phyloP scores from a whole-genome alignment of 768 basidiomycete genomes.

The Pulveroboletus sp. region DNA sequence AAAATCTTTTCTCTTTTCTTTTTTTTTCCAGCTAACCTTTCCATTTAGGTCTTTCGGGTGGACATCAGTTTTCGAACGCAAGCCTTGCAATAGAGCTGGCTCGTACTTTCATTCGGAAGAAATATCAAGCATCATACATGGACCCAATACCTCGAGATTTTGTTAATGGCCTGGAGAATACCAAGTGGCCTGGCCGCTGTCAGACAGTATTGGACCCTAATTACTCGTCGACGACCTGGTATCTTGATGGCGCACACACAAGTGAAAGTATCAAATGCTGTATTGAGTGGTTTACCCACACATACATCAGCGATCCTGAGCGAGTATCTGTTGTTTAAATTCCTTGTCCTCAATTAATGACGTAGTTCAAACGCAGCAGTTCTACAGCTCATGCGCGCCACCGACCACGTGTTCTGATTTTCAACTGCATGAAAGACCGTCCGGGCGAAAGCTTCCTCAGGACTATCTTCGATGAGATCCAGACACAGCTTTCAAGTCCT shows the following conservation, averaged over 20 bases:
- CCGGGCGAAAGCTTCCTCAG: slow-evolving; percentile 70
- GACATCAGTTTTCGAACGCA: slow-evolving; percentile 86
- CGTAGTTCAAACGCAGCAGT: neutral
- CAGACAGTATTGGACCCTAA: slow-evolving; percentile 70
- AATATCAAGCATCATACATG: slow-evolving; percentile 13
- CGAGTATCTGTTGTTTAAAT: slow-evolving; percentile 11
- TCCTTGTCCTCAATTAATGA: slow-evolving; percentile 3
- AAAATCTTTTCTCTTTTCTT: neutral
- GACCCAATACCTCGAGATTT: slow-evolving; percentile 47
- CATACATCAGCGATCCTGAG: slow-evolving; percentile 44
- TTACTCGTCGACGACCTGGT: slow-evolving; percentile 63
- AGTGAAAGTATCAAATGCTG: slow-evolving; percentile 84
- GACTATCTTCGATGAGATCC: slow-evolving; percentile 50
- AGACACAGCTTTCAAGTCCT: slow-evolving; percentile 41
- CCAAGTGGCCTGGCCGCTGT: slow-evolving; percentile 94
- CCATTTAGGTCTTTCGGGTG: slow-evolving; percentile 69
- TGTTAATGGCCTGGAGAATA: slow-evolving; percentile 55
- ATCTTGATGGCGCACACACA: slow-evolving; percentile 94
- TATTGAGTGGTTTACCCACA: slow-evolving; percentile 80
- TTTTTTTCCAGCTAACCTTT: slow-evolving; percentile 5
- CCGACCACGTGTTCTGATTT: slow-evolving; percentile 63
- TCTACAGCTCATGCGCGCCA: slow-evolving; percentile 18
- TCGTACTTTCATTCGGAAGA: slow-evolving; percentile 51
- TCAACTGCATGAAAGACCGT: slow-evolving; percentile 93
- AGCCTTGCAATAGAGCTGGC: slow-evolving; percentile 75